Evolutionary conservation across 805 yeast genomes (phyloP).

Genomic region (Cyberlindnera japonica): DNA sequence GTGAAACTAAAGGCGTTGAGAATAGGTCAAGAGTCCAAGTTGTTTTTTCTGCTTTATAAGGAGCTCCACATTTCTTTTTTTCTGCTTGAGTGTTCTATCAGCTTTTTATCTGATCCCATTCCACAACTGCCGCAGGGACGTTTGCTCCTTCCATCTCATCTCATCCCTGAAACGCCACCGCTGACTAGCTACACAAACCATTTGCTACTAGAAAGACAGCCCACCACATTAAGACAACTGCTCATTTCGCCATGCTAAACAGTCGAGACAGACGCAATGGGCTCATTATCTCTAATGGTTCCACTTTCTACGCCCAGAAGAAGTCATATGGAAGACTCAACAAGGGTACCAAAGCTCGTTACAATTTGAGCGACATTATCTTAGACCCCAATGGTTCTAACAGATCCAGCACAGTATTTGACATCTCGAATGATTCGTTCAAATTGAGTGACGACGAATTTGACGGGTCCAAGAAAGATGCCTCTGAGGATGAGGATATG

Average conservation of each 20-base stretch:
- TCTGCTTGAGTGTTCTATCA: background rate
- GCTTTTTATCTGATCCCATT: too few species aligned
- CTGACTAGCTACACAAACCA: too few species aligned
- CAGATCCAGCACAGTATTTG: slow-evolving; percentile 12
- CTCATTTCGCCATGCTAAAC: slow-evolving; percentile 10
- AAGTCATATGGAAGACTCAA: slow-evolving; percentile 24
- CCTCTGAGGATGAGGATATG: slow-evolving; percentile 1
- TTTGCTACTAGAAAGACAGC: background rate
- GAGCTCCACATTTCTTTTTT: background rate
- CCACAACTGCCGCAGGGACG: too few species aligned
- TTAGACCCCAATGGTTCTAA: slow-evolving; percentile 13
- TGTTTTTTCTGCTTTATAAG: too few species aligned
- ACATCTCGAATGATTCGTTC: slow-evolving; percentile 26
- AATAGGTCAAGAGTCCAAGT: too few species aligned
- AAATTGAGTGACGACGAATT: slow-evolving; percentile 24
- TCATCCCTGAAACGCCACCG: too few species aligned
- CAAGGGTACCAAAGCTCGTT: slow-evolving; percentile 24
- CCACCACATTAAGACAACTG: background rate
- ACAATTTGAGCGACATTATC: slow-evolving; percentile 25
- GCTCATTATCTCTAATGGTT: slow-evolving; percentile 16
- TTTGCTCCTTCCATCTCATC: background rate
- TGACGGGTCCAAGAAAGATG: slow-evolving; percentile 4
- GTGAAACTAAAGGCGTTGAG: too few species aligned
- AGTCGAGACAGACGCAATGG: slow-evolving; percentile 28
- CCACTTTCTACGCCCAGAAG: slow-evolving; percentile 9